Base-by-base conservation (phyloP, 2,329 filamentous ascomycete species). In the Emergomyces pasteurianus region DNA sequence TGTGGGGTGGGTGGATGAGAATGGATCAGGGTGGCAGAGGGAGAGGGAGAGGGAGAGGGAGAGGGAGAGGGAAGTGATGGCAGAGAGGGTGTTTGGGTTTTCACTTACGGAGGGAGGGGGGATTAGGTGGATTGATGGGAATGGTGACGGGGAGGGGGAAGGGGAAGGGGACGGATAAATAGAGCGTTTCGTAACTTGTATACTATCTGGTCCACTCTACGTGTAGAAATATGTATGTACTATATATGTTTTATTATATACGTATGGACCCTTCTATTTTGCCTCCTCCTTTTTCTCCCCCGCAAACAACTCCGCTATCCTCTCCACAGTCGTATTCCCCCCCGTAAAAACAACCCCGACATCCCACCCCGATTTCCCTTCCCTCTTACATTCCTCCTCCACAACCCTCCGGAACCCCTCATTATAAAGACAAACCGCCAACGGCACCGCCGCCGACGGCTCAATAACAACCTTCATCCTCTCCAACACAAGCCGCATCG, bases 391-490 rank as follows among this genome's bases (percentile, higher is more conserved):
- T 73, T 92, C 88, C 62, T 67, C 65, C 60, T 73, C 73, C 12
- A 92, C 87, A 73, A 87, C 73, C 14, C 69, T 72, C 61, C 90
- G 78, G 64, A 96, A 96, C 3, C 91, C 89, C 74, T 95, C 89
- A 71, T 96, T 88, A 65, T 84, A 96, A 66, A 97, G 76, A 58
- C 86, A 86, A 8, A 89, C 88, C 0, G 92, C 94, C 62, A 97
- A 73, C 1, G 85, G 84, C n/a, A 96, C 92, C 2, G 86, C 90
- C 0, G 88, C 84, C 73, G 87, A 92, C 26, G 92, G 92, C 79
- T 97, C 92, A 14, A 96, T 85, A 26, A 96, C 85, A 54, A 95
- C 77, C 83, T 97, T 96, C 80, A 94, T 85, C 61, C 92, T 78
- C 81, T 97, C 92, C 64, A 92, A 77, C 40, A 95, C 87, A 63